phyloP scores from a whole-genome alignment of 805 yeast species.

The Ogataea naganishii region DNA sequence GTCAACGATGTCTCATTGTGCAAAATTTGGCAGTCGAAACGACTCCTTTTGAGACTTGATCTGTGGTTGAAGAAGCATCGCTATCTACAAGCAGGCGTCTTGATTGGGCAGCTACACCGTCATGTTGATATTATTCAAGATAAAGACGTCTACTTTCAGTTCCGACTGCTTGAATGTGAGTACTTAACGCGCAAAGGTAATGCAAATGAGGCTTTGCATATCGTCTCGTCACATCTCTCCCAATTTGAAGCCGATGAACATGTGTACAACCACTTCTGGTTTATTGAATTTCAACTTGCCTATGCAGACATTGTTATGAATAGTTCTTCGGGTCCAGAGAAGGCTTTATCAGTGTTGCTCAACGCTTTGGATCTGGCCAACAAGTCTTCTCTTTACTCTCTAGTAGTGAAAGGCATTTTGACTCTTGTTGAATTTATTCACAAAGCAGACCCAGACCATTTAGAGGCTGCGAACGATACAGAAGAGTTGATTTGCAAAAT shows the following conservation, averaged over 20 bases:
- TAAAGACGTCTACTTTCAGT: constrained; percentile 19
- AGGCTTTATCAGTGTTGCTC: constrained; percentile 41
- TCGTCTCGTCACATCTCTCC: constrained; percentile 13
- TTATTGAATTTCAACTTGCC: constrained; percentile 36
- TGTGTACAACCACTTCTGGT: constrained; percentile 31
- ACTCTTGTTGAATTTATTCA: constrained; percentile 37
- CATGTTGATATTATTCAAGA: constrained; percentile 25
- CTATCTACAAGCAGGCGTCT: constrained; percentile 22
- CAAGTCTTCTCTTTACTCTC: constrained; percentile 33
- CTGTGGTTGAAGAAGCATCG: constrained; percentile 31
- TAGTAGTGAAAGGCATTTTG: constrained; percentile 38
- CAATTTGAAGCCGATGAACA: constrained; percentile 14
- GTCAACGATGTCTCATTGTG: constrained; percentile 28
- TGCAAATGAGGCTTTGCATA: constrained; percentile 12
- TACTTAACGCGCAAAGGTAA: constrained; percentile 14
- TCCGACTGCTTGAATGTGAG: constrained; percentile 16
- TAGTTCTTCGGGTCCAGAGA: constrained; percentile 31
- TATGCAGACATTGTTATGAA: constrained; percentile 35
- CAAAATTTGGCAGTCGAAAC: constrained; percentile 31
- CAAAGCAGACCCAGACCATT: constrained; percentile 21
- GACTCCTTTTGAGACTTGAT: constrained; percentile 29
- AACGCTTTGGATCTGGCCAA: constrained; percentile 42
- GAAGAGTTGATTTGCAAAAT: constrained; percentile 28
- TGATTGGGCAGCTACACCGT: constrained; percentile 23
- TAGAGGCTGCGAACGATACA: constrained; percentile 30